These are phyloP conservation scores for Emiliania huxleyi DNA, from an alignment of 78 protist species.

Conservation along the genomic window DNA sequence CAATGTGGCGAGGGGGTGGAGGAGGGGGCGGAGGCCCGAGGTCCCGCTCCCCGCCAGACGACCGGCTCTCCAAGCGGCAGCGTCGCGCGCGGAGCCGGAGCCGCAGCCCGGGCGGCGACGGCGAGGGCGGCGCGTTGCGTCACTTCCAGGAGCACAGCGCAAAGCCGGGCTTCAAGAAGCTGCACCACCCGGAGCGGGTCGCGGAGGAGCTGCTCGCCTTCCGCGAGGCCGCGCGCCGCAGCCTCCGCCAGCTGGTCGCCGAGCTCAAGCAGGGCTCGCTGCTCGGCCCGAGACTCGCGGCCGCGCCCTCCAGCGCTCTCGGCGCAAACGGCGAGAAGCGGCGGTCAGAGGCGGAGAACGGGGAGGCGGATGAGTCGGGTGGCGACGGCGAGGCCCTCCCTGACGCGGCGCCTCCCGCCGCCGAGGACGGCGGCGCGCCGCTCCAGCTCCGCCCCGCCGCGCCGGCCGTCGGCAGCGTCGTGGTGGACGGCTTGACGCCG, in stretches of 20 bases:
- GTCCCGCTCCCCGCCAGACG: no score
- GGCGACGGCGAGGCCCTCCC: neutral
- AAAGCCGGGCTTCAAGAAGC: neutral
- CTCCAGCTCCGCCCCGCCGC: neutral
- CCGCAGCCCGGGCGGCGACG: no score
- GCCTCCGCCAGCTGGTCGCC: neutral
- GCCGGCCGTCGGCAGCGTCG: no score
- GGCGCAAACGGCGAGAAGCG: no score
- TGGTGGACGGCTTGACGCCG: no score
- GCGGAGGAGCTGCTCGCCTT: neutral
- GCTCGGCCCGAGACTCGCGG: no score
- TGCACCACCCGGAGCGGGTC: neutral
- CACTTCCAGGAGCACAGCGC: neutral
- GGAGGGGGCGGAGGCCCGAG: no score
- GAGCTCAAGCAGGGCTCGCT: neutral
- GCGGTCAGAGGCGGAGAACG: no score
- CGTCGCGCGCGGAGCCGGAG: no score
- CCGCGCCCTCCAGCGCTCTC: no score
- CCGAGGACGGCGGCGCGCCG: neutral
- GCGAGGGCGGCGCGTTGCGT: neutral
- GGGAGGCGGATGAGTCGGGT: neutral
- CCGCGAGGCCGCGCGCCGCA: neutral
- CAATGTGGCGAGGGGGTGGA: no score
- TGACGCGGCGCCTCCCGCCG: neutral
- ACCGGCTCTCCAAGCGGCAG: no score